phyloP scores from a whole-genome alignment of 371 early-diverging fungal genomes.

The Mortierella sp. region DNA sequence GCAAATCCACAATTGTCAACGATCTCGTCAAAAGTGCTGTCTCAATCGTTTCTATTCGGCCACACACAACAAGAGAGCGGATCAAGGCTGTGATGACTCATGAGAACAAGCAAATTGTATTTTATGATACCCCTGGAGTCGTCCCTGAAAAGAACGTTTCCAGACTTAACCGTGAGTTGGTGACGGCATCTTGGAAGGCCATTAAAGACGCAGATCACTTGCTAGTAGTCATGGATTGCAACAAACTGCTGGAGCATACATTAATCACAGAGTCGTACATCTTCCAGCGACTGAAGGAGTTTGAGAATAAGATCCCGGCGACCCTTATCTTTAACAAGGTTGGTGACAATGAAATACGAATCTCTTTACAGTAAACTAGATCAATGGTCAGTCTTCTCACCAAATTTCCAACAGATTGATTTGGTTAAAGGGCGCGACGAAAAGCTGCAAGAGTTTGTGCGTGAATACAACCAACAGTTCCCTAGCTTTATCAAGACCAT shows the following conservation, averaged over 20 bases:
- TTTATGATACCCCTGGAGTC: slow-evolving; percentile 62
- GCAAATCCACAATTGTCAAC: slow-evolving; percentile 86
- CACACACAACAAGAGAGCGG: slow-evolving; percentile 83
- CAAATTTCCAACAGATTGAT: slow-evolving; percentile 62
- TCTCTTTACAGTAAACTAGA: not conserved
- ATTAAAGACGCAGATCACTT: slow-evolving; percentile 78
- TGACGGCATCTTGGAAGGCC: slow-evolving; percentile 81
- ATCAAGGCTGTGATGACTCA: slow-evolving; percentile 66
- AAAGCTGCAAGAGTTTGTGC: slow-evolving; percentile 56
- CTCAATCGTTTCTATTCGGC: slow-evolving; percentile 77
- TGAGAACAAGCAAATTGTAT: slow-evolving; percentile 58
- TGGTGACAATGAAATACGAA: not conserved
- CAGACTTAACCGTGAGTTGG: slow-evolving; percentile 70
- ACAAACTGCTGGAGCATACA: slow-evolving; percentile 61
- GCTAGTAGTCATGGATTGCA: slow-evolving; percentile 74
- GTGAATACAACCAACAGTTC: slow-evolving; percentile 47
- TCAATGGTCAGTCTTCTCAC: not conserved
- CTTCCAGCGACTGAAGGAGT: slow-evolving; percentile 62
- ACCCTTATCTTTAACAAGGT: slow-evolving; percentile 82
- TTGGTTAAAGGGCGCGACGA: slow-evolving; percentile 60
- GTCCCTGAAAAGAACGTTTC: slow-evolving; percentile 66
- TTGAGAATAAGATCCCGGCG: slow-evolving; percentile 62
- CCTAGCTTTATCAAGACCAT: slow-evolving; percentile 51
- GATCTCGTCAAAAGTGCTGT: slow-evolving; percentile 70
- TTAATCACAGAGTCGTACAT: slow-evolving; percentile 68